phyloP scores from a whole-genome alignment of 2,329 filamentous ascomycete genomes.

The Herpomyces periplanetae region DNA sequence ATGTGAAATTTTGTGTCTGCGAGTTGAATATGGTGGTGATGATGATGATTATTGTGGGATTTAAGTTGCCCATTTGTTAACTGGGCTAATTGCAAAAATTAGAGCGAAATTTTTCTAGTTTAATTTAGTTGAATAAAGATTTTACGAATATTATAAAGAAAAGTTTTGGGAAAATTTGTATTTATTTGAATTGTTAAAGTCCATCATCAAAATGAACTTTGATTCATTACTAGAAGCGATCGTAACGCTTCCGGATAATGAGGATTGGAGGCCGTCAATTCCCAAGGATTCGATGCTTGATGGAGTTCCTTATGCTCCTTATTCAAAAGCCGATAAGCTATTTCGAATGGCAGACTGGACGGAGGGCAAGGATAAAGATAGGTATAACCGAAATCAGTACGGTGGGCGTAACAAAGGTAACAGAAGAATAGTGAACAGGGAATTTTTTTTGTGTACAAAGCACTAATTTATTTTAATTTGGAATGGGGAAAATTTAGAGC shows the following conservation, averaged over 20 bases:
- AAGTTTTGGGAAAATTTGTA: too few species aligned
- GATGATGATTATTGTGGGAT: too few species aligned
- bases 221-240: conserved; percentile 12
- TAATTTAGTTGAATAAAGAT: too few species aligned
- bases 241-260: conserved; percentile 9
- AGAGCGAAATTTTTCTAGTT: too few species aligned
- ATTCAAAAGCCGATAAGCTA: conserved; percentile 92
- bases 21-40: too few species aligned
- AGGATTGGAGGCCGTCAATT: conserved; percentile 40
- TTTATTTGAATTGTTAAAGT: too few species aligned
- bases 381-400: conserved; percentile 48
- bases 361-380: conserved; percentile 39
- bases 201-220: conserved; percentile 9
- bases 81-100: too few species aligned
- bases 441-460: conserved; percentile 1
- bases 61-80: too few species aligned
- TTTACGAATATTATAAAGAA: too few species aligned
- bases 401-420: conserved; percentile 49
- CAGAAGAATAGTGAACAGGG: conserved; percentile 20
- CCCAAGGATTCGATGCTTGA: conserved; percentile 58
- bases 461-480: conserved; percentile 1
- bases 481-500: conserved; percentile 16
- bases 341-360: conserved; percentile 99
- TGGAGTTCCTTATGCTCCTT: conserved; percentile 84
- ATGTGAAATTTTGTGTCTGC: too few species aligned